Evolutionary conservation across 2,329 filamentous ascomycete species (phyloP).

Genomic region (Podosphaera aphanis): DNA sequence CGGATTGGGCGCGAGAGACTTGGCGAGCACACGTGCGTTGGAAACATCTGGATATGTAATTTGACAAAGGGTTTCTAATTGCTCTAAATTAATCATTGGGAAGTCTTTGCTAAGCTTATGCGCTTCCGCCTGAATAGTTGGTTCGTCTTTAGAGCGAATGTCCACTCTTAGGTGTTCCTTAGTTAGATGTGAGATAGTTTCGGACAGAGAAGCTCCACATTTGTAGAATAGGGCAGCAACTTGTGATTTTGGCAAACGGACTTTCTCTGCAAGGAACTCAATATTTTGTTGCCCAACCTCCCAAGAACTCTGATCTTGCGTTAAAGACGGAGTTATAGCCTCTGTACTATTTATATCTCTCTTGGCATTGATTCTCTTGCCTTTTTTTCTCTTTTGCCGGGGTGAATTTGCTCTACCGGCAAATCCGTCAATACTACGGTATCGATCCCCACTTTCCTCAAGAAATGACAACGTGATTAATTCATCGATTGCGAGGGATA

Average conservation of each 20-base stretch:
- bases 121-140: conserved; percentile 24
- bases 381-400: conserved; percentile 16
- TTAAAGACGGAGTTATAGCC: conserved; percentile 6
- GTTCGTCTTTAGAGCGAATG: conserved; percentile 21
- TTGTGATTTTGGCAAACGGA: conserved; percentile 21
- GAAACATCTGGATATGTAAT: conserved; percentile 32
- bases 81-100: conserved; percentile 23
- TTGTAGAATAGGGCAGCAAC: conserved; percentile 37
- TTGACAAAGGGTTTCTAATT: conserved; percentile 28
- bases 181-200: conserved; percentile 28
- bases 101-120: conserved; percentile 31
- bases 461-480: conserved; percentile 61
- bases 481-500: conserved; percentile 51
- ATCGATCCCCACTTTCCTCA: conserved; percentile 36
- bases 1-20: conserved; percentile 21
- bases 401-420: conserved; percentile 25
- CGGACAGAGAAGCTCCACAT: conserved; percentile 28
- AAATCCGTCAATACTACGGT: conserved; percentile 68
- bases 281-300: conserved; percentile 30
- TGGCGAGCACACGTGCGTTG: conserved; percentile 35
- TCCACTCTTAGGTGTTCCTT: conserved; percentile 10
- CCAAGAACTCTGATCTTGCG: conserved; percentile 28
- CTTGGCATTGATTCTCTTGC: conserved; percentile 18
- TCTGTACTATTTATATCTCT: conserved; percentile 14
- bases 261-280: conserved; percentile 32